Conservation (phyloP, 2,329 filamentous ascomycete genomes). For the Diaporthe longicolla region DNA sequence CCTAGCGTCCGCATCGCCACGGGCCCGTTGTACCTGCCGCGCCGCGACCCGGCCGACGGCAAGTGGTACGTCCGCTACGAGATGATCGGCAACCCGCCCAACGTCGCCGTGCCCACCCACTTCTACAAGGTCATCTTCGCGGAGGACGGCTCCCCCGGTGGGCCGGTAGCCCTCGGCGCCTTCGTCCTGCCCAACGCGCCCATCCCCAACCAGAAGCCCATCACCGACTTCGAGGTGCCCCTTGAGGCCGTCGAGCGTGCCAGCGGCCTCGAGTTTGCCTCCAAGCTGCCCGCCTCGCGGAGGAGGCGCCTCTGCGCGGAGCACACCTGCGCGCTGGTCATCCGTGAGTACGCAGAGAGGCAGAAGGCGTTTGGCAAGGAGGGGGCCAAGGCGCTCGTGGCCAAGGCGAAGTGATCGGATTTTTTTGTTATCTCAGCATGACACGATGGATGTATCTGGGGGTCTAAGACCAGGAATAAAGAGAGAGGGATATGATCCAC, state of each 20-base stretch:
- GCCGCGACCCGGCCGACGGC: conserved; percentile 82
- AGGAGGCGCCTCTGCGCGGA: conserved; percentile 88
- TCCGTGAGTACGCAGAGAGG: conserved; percentile 80
- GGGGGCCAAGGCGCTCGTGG: conserved; percentile 39
- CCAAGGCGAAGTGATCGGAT: conserved; percentile 21
- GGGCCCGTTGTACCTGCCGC: conserved; percentile 92
- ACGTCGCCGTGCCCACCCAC: conserved; percentile 95
- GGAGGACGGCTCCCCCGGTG: conserved; percentile 79
- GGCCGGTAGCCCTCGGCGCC: conserved; percentile 89
- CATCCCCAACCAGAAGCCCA: conserved; percentile 88
- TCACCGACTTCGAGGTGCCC: conserved; percentile 94
- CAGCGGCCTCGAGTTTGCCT: conserved; percentile 91
- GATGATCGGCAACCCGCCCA: conserved; percentile 93
- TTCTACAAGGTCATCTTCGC: conserved; percentile 99
- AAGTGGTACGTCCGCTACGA: conserved; percentile 98
- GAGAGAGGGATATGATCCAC: too few species aligned
- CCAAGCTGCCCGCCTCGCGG: conserved; percentile 80
- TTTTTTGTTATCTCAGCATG: background rate
- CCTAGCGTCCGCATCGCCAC: conserved; percentile 93
- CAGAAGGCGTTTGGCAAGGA: conserved; percentile 71
- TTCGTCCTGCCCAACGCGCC: conserved; percentile 95
- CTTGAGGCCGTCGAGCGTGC: conserved; percentile 93
- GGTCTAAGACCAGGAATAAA: background rate
- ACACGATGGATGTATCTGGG: background rate
- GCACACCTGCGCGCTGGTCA: conserved; percentile 84